Base-by-base conservation (phyloP, 179 eudicot species). In the Drosera spatulata region DNA sequence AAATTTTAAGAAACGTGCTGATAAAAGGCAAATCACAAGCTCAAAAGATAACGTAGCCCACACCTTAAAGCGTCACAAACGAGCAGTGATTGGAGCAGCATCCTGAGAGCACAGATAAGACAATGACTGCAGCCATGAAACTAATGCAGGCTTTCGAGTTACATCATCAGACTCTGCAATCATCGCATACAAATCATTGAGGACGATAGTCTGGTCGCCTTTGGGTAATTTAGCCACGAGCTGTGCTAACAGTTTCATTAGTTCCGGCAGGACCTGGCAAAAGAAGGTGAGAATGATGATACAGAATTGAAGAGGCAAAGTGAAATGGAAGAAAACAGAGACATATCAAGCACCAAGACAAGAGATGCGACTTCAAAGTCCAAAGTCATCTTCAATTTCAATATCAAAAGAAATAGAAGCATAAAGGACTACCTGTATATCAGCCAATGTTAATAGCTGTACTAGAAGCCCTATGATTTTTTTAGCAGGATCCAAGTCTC, bases 101-200 rank as follows among this genome's bases (percentile, higher is more conserved):
- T 48, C 70, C 74, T 79, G 80, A 55, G 86, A 78, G 71, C 90
- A 86, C 52, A 93, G 75, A 66, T 79, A 93, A 56, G 97, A 86
- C 37, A 93, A 59, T 3, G 99, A 89, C 68, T 89, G 97, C 75
- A 93, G 57, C 97, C 97, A 93, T 14, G 99, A 93, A 75, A 93
- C 94, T 45, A 93, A 73, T n/a, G 85, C 44, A 2, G 90, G 86
- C 67, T 93, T 93, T 55, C 97, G 68, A 51, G 85, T 84, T 61
- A 93, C 94, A 72, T 93, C 97, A 65, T 93, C 99, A 51, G 95
- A 93, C 59, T 93, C 99, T 66, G 97, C 90, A 70, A 93, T 82
- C 57, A 81, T 84, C 40, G 71, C 76, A 74, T 89, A 85, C 43
- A 93, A 67, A 56, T 89, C 85, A 56, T 83, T 67, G 48, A 93